Evolutionary conservation across 2,329 filamentous ascomycete genomes (phyloP), one percentile per base, ranked within the genome.

Genomic region (Boeremia exigua): DNA sequence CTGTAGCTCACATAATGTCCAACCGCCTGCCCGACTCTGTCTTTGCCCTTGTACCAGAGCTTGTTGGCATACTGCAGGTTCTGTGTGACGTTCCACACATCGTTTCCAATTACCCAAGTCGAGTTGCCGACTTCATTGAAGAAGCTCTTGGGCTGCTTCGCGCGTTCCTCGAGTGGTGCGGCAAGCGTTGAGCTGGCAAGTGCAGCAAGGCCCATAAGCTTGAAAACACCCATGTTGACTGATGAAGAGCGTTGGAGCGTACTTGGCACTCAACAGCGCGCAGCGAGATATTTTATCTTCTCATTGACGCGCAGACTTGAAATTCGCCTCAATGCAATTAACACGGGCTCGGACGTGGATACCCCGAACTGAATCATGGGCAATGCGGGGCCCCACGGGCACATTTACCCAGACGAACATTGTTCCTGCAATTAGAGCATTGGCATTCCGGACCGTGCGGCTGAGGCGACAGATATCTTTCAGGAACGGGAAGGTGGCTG

Each of bases 1-100:
- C 77, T 78, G 59, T 79, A 79, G 61, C 77, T 78, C 43, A 79
- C 77, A 56, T 80, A 80, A 57, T 79, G 77, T 3, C 78, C 77
- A 3, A 71, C 68, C 0, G 78, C 77, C 29, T 75, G 60, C 1
- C 73, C 75, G 1, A 80, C 77, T 4, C 77, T 70, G 48, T 80
- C 78, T n/a, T 72, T 67, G 0, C 69, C 74, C 48, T 77, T 76
- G 56, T 79, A 79, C 62, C 69, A 75, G 45, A 80, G 63, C 63
- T 79, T 75, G 9, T 69, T 73, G 11, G 73, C 78, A 55, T 75
- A 78, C 49, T 70, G 70, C 2, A 62, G 56, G 3, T 72, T 70
- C 44, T 77, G 74, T 0, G 77, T 79, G 29, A 78, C 67, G 56
- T 79, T 79, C 77, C 77, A 79, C 2, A 77, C 55, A 14, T 72